Conservation (phyloP, 176 grass and related monocot genomes). For the Aegilops umbellulata region DNA sequence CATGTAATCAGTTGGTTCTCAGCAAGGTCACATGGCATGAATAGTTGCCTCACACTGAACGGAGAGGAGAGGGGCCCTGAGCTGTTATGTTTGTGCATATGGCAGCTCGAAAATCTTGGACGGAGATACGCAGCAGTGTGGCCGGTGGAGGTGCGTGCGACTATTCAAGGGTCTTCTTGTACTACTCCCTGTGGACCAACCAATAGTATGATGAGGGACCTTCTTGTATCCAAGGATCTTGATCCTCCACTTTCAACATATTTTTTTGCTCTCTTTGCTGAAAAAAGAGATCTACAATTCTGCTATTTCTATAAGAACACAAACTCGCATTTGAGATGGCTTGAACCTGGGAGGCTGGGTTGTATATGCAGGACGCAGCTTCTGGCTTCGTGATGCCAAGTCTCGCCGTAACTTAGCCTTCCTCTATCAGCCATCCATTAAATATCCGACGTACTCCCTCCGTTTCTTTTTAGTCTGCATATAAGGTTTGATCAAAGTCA, state of each 20-base stretch:
- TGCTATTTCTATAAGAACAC: no score
- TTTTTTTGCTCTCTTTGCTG: no score
- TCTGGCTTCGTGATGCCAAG: no score
- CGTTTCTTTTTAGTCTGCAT: no score
- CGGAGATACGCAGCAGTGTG: not conserved
- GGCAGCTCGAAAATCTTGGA: not conserved
- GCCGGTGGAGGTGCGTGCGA: not conserved
- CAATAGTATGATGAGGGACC: not conserved
- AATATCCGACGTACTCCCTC: no score
- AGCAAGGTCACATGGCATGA: conserved; percentile 41
- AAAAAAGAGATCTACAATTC: no score
- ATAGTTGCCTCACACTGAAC: conserved; percentile 2
- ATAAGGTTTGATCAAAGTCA: no score
- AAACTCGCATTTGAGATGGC: no score
- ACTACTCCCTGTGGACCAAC: not conserved
- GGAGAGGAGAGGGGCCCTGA: not conserved
- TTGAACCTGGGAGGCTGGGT: no score
- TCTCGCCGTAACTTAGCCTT: no score
- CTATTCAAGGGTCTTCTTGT: conserved; percentile 1
- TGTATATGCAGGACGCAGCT: no score
- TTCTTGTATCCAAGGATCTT: not conserved
- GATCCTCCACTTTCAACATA: not conserved
- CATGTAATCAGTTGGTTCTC: conserved; percentile 6
- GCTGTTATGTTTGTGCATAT: conserved; percentile 6
- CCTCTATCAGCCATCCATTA: no score